Conservation (phyloP, 495 filamentous ascomycete species). For the Trichodelitschia bisporula region DNA sequence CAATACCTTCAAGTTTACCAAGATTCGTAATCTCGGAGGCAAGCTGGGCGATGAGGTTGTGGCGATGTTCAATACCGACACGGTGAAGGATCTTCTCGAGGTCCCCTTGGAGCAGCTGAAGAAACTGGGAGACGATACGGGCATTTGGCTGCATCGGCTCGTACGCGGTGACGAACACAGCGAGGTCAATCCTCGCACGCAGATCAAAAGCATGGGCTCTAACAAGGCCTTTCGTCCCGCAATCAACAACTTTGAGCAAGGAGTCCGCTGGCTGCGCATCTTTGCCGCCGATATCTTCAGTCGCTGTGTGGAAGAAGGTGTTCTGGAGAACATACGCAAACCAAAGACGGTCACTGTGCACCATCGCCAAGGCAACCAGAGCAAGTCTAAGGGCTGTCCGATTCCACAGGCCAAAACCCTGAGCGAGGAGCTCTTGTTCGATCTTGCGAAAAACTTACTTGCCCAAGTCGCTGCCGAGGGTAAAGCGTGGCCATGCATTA, state of each 20-base stretch:
- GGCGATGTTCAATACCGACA: conserved; percentile 52
- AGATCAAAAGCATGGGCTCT: conserved; percentile 95
- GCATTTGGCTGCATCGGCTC: conserved; percentile 65
- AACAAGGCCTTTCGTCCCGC: conserved; percentile 84
- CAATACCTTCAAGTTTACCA: conserved; percentile 72
- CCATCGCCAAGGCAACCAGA: conserved; percentile 44
- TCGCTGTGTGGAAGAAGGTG: conserved; percentile 74
- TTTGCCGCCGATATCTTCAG: conserved; percentile 85
- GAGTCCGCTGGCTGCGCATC: conserved; percentile 65
- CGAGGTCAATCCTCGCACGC: conserved; percentile 75
- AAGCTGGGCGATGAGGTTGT: conserved; percentile 78
- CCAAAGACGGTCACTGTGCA: conserved; percentile 69
- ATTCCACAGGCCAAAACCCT: conserved; percentile 56
- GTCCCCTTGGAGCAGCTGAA: conserved; percentile 52
- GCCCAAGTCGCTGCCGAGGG: conserved; percentile 55
- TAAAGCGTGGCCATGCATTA: conserved; percentile 62
- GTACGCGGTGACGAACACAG: conserved; percentile 68
- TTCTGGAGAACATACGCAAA: conserved; percentile 66
- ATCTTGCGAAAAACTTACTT: conserved; percentile 50
- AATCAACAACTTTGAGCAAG: conserved; percentile 62
- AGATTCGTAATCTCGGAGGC: conserved; percentile 88
- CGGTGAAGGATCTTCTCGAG: conserved; percentile 47
- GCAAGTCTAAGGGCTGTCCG: conserved; percentile 42
- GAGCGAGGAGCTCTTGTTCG: conserved; percentile 47
- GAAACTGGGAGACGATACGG: conserved; percentile 66